Base-by-base conservation (phyloP, 2,329 filamentous ascomycete genomes). In the Colletotrichum brevisporum region DNA sequence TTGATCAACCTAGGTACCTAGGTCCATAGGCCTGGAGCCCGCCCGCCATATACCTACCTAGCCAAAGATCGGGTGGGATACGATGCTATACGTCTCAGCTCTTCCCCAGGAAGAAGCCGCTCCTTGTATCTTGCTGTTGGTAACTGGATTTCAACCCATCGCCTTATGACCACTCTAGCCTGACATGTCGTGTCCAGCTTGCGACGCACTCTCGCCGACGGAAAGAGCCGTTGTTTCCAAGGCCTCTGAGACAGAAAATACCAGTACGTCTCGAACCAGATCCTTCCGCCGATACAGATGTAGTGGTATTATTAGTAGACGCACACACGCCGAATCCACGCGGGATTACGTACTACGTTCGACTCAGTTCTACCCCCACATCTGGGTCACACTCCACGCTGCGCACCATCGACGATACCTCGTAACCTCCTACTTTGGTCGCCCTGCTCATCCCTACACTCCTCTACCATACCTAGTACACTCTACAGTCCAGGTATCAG, bases 281-380 rank as follows among this genome's bases (percentile, higher is more conserved):
- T 12, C 15, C 41, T 6, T 48, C 18, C 15, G n/a, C 18, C 13
- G n/a, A 13, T n/a, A 21, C 47, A 26, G 18, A 18, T 47, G 45
- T 47, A 36, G 15, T 60, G 56, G 21, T 24, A 24, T 24, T 24
- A 24, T 24, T 24, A 24, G 21, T 24, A 24, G 31, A 55, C 51
- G 48, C 48, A 27, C 45, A 54, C 50, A 56, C 51, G 45, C 51
- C 43, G 48, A 61, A 52, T 13, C 43, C 43, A 57, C 61, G 24
- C 36, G 12, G 45, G 47, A 45, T 58, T 63, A 67, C 47, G 59
- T 58, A 57, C 41, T 58, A 13, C 15, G 24, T 56, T 67, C 59
- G 45, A 63, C 64, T 67, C 59, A 58, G 60, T 21, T 50, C 21
- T n/a, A 60, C 59, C 64, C 64, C 59, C 64, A 63, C 64, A 56